Evolutionary conservation across 2,329 filamentous ascomycete species (phyloP), one percentile per base, ranked within the genome.

Genomic region (Trichoderma lentiforme): DNA sequence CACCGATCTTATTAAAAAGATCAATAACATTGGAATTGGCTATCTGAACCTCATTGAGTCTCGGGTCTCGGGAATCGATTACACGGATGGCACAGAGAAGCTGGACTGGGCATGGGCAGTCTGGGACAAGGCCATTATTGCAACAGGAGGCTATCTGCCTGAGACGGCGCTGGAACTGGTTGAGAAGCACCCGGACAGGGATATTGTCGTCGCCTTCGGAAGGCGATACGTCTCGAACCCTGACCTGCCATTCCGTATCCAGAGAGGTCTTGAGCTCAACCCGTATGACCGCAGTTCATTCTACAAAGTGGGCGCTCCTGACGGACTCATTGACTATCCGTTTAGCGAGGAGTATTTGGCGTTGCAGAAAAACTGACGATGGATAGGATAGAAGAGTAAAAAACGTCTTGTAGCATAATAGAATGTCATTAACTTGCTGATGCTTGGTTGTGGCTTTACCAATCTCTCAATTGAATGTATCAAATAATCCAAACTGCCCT

Each of bases 31-130:
- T 1, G 83, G 85, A 1, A 80, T 93, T 15, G 86, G 89, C 0
- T 92, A 89, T 76, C 77, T 91, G 2, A 89, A 92, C 77, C 72
- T 91, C 0, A 81, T 92, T 8, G 89, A 92, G 76, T 84, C 88
- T 0, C 84, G 88, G 0, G 80, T 90, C 5, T 78, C 81, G 0
- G 85, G 85, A 0, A 79, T 77, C 61, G 76, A 76, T 1, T 84
- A 87, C 51, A 51, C 78, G 3, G 83, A 86, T 1, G 79, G 72
- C 0, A 63, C 30, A 2, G 81, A 82, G 15, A 73, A 63, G 3
- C 74, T 83, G 0, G 78, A 81, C 2, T 84, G 83, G 56, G 78
- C 78, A 0, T 77, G 80, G 57, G n/a, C 73, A 79, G 0, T 79
- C n/a, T 82, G 80, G 80, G 73, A 77, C 2, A 77, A 77, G 0